Percentiles rank a stretch among this genome's conserved stretches.
Evolutionary conservation across 2,329 filamentous ascomycete genomes (phyloP).

Genomic region (Aspergillus awamori): DNA sequence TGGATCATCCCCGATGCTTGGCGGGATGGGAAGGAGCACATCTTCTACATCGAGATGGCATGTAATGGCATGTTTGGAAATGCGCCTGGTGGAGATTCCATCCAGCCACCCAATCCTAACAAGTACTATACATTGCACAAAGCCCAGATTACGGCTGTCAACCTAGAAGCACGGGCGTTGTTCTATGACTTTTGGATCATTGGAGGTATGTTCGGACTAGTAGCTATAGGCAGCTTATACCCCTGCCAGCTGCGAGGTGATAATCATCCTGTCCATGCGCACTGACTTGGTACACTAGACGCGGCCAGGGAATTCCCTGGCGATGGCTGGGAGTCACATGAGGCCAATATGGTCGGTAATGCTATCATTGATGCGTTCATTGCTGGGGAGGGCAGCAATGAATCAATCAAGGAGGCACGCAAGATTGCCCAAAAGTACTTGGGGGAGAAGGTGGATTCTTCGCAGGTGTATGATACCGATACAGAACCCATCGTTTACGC

Average conservation of each 20-base stretch:
- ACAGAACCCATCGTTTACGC: slow-evolving; percentile 78
- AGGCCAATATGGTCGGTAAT: slow-evolving; percentile 80
- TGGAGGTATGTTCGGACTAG: slow-evolving; percentile 43
- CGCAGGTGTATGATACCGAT: slow-evolving; percentile 78
- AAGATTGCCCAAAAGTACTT: slow-evolving; percentile 83
- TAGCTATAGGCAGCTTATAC: no score
- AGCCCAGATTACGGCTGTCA: slow-evolving; percentile 87
- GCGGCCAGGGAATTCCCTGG: slow-evolving; percentile 87
- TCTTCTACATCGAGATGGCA: slow-evolving; percentile 96
- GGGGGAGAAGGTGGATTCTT: slow-evolving; percentile 77
- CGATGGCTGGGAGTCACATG: slow-evolving; percentile 86
- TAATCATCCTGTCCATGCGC: no score
- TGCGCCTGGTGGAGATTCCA: slow-evolving; percentile 77
- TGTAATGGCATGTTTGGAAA: slow-evolving; percentile 99
- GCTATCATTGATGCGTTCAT: slow-evolving; percentile 90
- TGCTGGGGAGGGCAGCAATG: slow-evolving; percentile 69
- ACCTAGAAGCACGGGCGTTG: slow-evolving; percentile 78
- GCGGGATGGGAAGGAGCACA: slow-evolving; percentile 82
- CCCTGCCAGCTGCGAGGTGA: background rate
- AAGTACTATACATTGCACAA: slow-evolving; percentile 74
- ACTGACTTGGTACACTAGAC: slow-evolving; percentile 52
- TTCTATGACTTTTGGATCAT: slow-evolving; percentile 97
- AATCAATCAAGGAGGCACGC: slow-evolving; percentile 76
- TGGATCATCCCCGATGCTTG: slow-evolving; percentile 86
- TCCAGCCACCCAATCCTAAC: slow-evolving; percentile 86